phyloP scores from a whole-genome alignment of 805 yeast species.

The Zygoascus bituminiphila region DNA sequence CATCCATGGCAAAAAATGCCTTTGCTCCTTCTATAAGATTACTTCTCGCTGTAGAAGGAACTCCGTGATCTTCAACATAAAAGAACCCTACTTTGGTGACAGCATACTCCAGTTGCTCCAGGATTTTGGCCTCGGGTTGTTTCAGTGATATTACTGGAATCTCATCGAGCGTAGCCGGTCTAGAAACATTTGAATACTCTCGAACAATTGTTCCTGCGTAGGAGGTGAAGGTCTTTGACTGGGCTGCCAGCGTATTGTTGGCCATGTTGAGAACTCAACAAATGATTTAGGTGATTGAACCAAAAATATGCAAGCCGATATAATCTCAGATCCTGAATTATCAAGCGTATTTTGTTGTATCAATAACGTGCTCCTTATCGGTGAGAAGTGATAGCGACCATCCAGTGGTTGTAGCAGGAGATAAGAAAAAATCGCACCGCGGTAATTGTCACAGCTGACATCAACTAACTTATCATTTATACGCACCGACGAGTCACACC shows the following conservation, averaged over 20 bases:
- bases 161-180: not conserved
- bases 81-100: slow-evolving; percentile 27
- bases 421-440: too few relatives aligned
- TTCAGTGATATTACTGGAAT: slow-evolving; percentile 2
- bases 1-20: slow-evolving; percentile 6
- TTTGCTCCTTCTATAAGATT: slow-evolving; percentile 3
- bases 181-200: not conserved
- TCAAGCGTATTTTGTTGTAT: too few relatives aligned
- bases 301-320: too few relatives aligned
- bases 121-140: not conserved
- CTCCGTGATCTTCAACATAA: slow-evolving; percentile 26
- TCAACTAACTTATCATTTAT: too few relatives aligned
- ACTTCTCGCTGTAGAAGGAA: slow-evolving; percentile 23
- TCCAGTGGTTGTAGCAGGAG: too few relatives aligned
- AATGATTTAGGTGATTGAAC: too few relatives aligned
- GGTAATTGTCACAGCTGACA: too few relatives aligned
- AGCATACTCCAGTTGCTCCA: not conserved
- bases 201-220: slow-evolving; percentile 2
- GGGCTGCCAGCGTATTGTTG: not conserved
- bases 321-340: too few relatives aligned
- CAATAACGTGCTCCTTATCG: too few relatives aligned
- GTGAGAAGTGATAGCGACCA: too few relatives aligned
- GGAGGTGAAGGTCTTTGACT: slow-evolving; percentile 1
- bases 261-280: too few relatives aligned
- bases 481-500: too few relatives aligned